Evolutionary conservation across 371 early-diverging fungal genomes (phyloP).

Genomic region (Mucor lusitanicus): DNA sequence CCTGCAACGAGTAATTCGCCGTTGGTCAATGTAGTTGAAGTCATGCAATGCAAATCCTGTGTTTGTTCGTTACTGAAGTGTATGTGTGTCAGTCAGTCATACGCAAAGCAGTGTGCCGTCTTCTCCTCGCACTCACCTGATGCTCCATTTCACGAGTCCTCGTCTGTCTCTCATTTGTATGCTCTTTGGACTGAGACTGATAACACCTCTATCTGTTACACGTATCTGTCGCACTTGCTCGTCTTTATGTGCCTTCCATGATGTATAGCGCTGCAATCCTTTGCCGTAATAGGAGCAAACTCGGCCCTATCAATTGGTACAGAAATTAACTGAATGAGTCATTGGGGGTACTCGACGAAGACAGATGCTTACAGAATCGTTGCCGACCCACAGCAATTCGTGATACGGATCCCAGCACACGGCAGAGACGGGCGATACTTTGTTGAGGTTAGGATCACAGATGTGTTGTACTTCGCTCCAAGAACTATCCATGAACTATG

Average conservation of each 20-base stretch:
- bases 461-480: constrained; percentile 52
- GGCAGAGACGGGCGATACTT: constrained; percentile 56
- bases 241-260: constrained; percentile 65
- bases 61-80: constrained; percentile 53
- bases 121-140: constrained; percentile 42
- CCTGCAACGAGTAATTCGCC: constrained; percentile 72
- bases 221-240: constrained; percentile 70
- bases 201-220: constrained; percentile 66
- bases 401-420: constrained; percentile 77
- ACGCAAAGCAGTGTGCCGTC: no score
- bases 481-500: constrained; percentile 41
- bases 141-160: constrained; percentile 72
- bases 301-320: constrained; percentile 50
- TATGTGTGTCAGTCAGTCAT: no score
- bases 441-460: constrained; percentile 43
- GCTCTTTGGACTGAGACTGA: constrained; percentile 67
- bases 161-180: constrained; percentile 69
- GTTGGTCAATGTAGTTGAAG: constrained; percentile 60
- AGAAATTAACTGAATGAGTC: not conserved
- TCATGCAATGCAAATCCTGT: constrained; percentile 70
- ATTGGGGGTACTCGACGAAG: not conserved
- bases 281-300: constrained; percentile 61
- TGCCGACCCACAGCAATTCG: constrained; percentile 79
- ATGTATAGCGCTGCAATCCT: constrained; percentile 68
- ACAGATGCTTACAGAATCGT: constrained; percentile 63